Conservation (phyloP, 2,329 filamentous ascomycete genomes). For the Epichloe gansuensis region DNA sequence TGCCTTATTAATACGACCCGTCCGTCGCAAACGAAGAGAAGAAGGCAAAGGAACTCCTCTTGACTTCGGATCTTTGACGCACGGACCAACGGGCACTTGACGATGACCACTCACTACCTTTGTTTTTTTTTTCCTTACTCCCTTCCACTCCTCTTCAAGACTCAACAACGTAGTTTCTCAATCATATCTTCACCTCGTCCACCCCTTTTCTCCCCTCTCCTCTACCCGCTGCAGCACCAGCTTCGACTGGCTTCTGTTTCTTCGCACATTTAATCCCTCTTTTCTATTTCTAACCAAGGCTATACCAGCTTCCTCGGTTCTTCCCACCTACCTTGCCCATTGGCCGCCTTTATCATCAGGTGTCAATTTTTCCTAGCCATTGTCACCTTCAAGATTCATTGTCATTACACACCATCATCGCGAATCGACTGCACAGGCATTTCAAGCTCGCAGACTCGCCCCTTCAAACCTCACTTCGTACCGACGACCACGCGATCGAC, state of each 20-base stretch:
- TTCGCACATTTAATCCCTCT: conserved; percentile 4
- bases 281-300: conserved; percentile 4
- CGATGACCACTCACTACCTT: conserved; percentile 11
- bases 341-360: conserved; percentile 8
- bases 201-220: conserved; percentile 5
- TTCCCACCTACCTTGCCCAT: background rate
- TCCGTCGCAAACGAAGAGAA: conserved; percentile 2
- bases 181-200: conserved; percentile 5
- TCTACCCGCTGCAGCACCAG: conserved; percentile 3
- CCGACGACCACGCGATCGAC: background rate
- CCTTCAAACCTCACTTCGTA: background rate
- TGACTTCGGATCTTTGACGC: background rate
- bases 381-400: background rate
- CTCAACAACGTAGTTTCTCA: conserved; percentile 4
- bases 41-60: background rate
- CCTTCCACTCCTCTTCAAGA: conserved; percentile 5
- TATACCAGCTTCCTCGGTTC: conserved; percentile 1
- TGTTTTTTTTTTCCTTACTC: conserved; percentile 5
- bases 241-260: conserved; percentile 6
- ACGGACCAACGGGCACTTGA: conserved; percentile 9
- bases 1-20: conserved; percentile 5
- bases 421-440: background rate
- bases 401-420: background rate
- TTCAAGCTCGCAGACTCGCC: background rate
- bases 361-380: conserved; percentile 4